Conservation (phyloP, 2,329 filamentous ascomycete genomes). For the Phaeoacremonium minimum region DNA sequence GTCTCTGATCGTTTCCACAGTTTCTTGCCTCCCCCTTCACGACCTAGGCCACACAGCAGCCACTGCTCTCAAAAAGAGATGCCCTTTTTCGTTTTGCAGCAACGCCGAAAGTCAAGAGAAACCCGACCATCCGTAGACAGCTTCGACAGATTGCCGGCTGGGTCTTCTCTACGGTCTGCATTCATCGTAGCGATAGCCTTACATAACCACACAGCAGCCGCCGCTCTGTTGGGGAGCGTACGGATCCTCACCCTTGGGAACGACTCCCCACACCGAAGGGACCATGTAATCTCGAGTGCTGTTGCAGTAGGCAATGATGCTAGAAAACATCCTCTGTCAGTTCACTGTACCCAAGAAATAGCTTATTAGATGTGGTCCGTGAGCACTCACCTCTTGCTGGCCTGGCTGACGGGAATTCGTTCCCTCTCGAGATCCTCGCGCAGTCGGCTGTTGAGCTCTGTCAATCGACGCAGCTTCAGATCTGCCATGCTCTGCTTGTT, state of each 20-base stretch:
- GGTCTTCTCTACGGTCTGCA: constrained; percentile 4
- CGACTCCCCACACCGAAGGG: constrained; percentile 89
- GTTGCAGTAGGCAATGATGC: constrained; percentile 97
- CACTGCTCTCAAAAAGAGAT: constrained; percentile 1
- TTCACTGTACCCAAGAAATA: constrained; percentile 2
- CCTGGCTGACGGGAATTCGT: constrained; percentile 92
- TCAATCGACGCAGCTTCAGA: constrained; percentile 91
- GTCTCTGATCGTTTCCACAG: no score
- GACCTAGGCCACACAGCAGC: no score
- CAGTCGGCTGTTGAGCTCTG: constrained; percentile 92
- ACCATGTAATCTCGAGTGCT: constrained; percentile 99
- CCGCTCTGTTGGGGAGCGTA: constrained; percentile 92
- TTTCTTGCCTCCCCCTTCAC: no score
- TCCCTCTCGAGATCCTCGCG: constrained; percentile 95
- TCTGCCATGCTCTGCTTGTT: constrained; percentile 99
- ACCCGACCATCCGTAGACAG: not conserved
- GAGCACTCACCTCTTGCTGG: constrained; percentile 70
- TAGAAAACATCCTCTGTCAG: constrained; percentile 29
- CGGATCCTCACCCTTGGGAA: constrained; percentile 95
- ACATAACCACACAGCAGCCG: constrained; percentile 96
- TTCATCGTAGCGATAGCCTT: constrained; percentile 24
- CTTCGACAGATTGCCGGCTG: not conserved
- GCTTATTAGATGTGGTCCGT: no score
- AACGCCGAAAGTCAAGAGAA: not conserved
- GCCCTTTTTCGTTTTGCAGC: constrained; percentile 1